These are phyloP conservation scores for Paraphoma sp. DNA, from an alignment of 2,329 filamentous ascomycete genomes.

Conservation along the genomic window DNA sequence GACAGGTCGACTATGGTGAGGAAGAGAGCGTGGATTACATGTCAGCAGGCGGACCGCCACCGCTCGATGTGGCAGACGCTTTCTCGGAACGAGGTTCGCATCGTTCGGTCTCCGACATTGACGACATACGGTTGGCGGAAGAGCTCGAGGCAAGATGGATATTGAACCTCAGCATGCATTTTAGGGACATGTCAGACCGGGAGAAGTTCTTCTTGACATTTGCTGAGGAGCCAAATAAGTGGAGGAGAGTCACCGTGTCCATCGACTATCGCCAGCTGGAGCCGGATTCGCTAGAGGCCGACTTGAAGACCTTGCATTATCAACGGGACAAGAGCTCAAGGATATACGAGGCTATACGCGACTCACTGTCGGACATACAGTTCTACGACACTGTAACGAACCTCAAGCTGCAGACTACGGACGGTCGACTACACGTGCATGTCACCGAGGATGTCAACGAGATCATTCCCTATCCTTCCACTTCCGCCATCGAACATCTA, in stretches of 20 bases:
- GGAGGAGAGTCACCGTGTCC: conserved; percentile 90
- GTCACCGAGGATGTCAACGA: conserved; percentile 98
- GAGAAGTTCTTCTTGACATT: conserved; percentile 99
- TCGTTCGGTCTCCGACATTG: conserved; percentile 43
- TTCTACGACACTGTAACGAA: conserved; percentile 98
- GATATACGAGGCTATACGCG: conserved; percentile 93
- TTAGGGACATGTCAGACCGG: conserved; percentile 86
- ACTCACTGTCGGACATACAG: conserved; percentile 89
- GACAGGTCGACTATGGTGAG: conserved; percentile 36
- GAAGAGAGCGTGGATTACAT: conserved; percentile 33
- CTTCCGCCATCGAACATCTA: conserved; percentile 77
- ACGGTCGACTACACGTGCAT: conserved; percentile 90
- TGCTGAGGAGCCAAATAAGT: conserved; percentile 77
- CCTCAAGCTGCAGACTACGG: conserved; percentile 86
- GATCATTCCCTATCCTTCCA: conserved; percentile 83
- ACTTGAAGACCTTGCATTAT: conserved; percentile 77
- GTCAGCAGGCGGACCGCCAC: conserved; percentile 28
- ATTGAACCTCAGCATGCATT: conserved; percentile 97
- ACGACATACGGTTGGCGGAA: conserved; percentile 72
- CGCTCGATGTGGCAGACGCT: conserved; percentile 35
- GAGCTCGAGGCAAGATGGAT: conserved; percentile 94
- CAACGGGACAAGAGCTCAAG: conserved; percentile 91
- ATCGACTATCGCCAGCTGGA: conserved; percentile 87
- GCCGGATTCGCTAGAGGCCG: conserved; percentile 82
- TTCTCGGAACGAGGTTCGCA: conserved; percentile 41